Evolutionary conservation across 768 basidiomycete species (phyloP), one percentile per base, ranked within the genome.

Genomic region (Xerocomellus intermedius): DNA sequence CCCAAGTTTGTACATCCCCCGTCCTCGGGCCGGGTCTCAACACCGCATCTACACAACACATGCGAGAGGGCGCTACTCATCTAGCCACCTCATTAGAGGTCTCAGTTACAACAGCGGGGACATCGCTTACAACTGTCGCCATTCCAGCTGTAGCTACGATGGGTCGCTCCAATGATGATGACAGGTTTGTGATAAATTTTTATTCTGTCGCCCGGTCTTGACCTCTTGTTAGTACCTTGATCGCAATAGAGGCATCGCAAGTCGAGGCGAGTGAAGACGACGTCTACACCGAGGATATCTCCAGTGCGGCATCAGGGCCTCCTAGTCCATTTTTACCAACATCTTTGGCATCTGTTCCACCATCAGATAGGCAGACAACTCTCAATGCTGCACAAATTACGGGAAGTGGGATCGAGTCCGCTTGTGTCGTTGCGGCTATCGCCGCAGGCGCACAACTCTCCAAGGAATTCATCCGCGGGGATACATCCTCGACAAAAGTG

Each of bases 171-270:
- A 22, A 14, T 13, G 26, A 50, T n/a, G 5, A 17, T 35, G 19
- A 19, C 19, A 54, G 61, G 61, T 62, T 10, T 13, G 56, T 54
- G 26, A 28, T 28, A 9, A 22, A 26, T 4, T 0, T 17, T 32
- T 13, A 8, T 2, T 3, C 1, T 2, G 26, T 32, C 32, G 1
- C 2, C 17, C 1, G 13, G 2, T 14, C 13, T 19, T 52, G 14
- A 59, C 26, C 4, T 9, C 17, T 48, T 35, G 14, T 8, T 32
- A 61, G 60, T n/a, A 33, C 32, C 8, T 33, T 19, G 30, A 38
- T 22, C 9, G 8, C 44, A 19, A 22, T 3, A 26, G 16, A 19
- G 19, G 2, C 21, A 33, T 43, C 50, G 4, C 58, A 38, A 17
- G 6, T 8, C 10, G 32, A 45, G 13, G 26, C 24, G 8, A 50